A percentile compares a stretch with the other conserved stretches of the same genome.
Conservation (phyloP, 306 rosid species). For the Senna tora region DNA sequence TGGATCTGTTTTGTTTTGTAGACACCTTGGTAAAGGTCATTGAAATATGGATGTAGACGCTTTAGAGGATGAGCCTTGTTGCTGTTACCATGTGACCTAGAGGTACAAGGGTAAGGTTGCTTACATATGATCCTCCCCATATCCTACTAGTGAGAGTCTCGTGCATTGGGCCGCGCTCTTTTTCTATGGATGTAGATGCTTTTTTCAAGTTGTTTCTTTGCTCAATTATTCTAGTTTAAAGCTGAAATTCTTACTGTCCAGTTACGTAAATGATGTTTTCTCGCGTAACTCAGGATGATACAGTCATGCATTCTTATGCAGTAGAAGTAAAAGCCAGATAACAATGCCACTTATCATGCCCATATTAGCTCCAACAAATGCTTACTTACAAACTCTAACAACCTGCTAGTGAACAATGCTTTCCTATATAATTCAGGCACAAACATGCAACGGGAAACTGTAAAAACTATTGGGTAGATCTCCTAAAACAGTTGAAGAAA, state of each 20-base stretch:
- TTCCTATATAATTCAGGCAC: neutral
- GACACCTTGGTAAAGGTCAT: neutral
- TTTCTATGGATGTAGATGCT: neutral
- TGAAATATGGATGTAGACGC: neutral
- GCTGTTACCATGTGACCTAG: no score
- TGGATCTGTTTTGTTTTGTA: neutral
- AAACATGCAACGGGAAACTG: constrained; percentile 3
- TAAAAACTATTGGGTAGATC: constrained; percentile 5
- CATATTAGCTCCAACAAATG: neutral
- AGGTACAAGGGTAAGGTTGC: no score
- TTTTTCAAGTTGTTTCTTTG: neutral
- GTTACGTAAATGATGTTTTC: neutral
- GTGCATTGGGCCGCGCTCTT: no score
- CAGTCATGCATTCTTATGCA: neutral
- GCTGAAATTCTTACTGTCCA: neutral
- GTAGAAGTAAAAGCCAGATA: neutral
- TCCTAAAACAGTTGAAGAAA: constrained; percentile 18
- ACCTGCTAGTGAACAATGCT: neutral
- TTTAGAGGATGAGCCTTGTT: no score
- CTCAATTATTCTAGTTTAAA: constrained; percentile 5
- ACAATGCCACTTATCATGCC: neutral
- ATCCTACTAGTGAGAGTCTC: no score
- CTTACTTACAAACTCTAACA: neutral
- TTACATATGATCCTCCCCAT: no score
- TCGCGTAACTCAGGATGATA: neutral